phyloP scores from a whole-genome alignment of 352 stramenopile species.

The Aphanomyces cochlioides region DNA sequence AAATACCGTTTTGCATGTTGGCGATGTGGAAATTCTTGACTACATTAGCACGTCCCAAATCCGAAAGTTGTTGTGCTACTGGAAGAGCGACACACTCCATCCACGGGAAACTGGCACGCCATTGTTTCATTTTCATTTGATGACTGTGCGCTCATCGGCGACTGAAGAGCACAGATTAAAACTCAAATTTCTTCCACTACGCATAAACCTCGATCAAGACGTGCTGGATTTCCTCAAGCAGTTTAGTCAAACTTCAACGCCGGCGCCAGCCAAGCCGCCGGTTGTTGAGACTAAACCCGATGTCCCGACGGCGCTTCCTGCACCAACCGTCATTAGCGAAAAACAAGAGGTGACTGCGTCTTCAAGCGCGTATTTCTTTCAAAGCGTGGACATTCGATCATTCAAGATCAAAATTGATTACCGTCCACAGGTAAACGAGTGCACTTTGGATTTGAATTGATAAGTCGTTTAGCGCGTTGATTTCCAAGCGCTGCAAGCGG shows the following conservation, averaged over 20 bases:
- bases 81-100: slow-evolving; percentile 80
- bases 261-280: slow-evolving; percentile 31
- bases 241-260: slow-evolving; percentile 50
- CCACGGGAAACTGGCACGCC: slow-evolving; percentile 79
- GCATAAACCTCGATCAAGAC: slow-evolving; percentile 84
- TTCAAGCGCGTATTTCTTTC: slow-evolving; percentile 76
- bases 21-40: slow-evolving; percentile 80
- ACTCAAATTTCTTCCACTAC: slow-evolving; percentile 64
- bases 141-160: slow-evolving; percentile 53
- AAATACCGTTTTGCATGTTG: slow-evolving; percentile 67
- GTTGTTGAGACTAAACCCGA: neutral
- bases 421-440: slow-evolving; percentile 46
- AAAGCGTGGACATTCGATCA: slow-evolving; percentile 80
- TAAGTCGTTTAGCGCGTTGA: slow-evolving; percentile 47
- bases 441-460: neutral
- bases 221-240: slow-evolving; percentile 83
- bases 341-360: slow-evolving; percentile 44
- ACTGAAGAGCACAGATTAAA: slow-evolving; percentile 82
- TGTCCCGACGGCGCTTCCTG: slow-evolving; percentile 1
- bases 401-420: slow-evolving; percentile 91
- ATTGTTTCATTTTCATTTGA: slow-evolving; percentile 75
- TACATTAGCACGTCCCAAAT: slow-evolving; percentile 89
- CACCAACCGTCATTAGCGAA: slow-evolving; percentile 21
- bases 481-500: slow-evolving; percentile 71
- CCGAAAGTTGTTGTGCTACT: slow-evolving; percentile 87